Base-by-base conservation (phyloP, 768 basidiomycete species). In the Termitomyces sp. region DNA sequence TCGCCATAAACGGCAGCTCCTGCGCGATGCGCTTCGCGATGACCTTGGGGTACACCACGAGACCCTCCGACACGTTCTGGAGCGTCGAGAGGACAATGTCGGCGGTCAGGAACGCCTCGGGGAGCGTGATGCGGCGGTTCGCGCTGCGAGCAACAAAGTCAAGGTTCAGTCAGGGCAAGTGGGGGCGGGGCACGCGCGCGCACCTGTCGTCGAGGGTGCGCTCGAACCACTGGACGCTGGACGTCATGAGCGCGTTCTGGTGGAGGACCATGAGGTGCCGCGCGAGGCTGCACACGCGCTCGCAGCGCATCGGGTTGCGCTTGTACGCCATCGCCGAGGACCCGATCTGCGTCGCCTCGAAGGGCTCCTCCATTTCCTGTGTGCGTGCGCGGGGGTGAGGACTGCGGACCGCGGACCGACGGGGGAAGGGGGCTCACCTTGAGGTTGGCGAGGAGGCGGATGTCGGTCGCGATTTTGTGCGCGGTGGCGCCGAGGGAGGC, bases 1-100 rank as follows among this genome's bases (percentile, higher is more conserved):
- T 99, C 4, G 96, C 94, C 97, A 99, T 98, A 81, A 98, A 98
- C 1, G 97, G 97, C 35, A 99, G 80, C 70, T 99, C 97, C 70
- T 98, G 92, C 3, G 85, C 71, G 70, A 99, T 95, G 38, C 93
- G 86, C 42, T 94, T 84, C 10, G 81, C 91, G 61, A 99, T 98
- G 59, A 99, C 96, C 69, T 84, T 87, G 10, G 97, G 97, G 71
- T 98, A 98, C 54, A 99, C 95, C n/a, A 98, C 94, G n/a, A 99
- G 81, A 0, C 96, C 97, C 73, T 98, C 97, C 3, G 90, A 91
- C 65, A 99, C 88, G 70, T 98, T 98, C 68, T 96, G 94, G 23
- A 99, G 78, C 21, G 94, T 98, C 58, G 91, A 92, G 11, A 98
- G 81, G 46, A 98, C 87, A 66, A 98, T 97, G 71, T 99, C 97